Conservation (phyloP, 805 yeast species). For the Danielia oregonensis region DNA sequence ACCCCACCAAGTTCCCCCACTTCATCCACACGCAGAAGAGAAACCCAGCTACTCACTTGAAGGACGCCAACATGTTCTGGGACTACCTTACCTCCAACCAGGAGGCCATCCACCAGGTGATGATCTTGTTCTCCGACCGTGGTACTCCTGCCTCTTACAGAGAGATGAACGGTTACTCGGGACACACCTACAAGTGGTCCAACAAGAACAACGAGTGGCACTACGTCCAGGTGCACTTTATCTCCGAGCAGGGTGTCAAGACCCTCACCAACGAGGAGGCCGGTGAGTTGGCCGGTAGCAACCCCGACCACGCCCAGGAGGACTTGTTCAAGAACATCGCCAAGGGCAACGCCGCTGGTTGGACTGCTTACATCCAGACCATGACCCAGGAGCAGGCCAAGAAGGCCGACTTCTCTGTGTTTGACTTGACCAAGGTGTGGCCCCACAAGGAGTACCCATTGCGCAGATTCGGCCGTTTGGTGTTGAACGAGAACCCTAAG, state of each 20-base stretch:
- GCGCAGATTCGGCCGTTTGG: slow-evolving; percentile 78
- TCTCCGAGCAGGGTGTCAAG: slow-evolving; percentile 58
- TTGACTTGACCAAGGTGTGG: slow-evolving; percentile 92
- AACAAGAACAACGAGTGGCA: slow-evolving; percentile 71
- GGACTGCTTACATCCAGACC: slow-evolving; percentile 82
- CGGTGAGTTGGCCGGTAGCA: slow-evolving; percentile 60
- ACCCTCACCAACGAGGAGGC: slow-evolving; percentile 64
- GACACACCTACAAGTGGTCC: slow-evolving; percentile 80
- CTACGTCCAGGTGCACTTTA: slow-evolving; percentile 76
- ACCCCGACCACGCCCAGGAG: slow-evolving; percentile 79
- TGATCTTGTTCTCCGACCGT: slow-evolving; percentile 71
- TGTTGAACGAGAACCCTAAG: slow-evolving; percentile 76
- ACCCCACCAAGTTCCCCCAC: slow-evolving; percentile 81
- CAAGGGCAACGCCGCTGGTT: slow-evolving; percentile 72
- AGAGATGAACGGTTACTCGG: slow-evolving; percentile 82
- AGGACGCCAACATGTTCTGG: slow-evolving; percentile 83
- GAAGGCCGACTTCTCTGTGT: slow-evolving; percentile 72
- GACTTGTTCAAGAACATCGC: slow-evolving; percentile 79
- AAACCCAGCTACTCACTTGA: slow-evolving; percentile 73
- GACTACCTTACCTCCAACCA: slow-evolving; percentile 72
- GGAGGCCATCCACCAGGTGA: slow-evolving; percentile 73
- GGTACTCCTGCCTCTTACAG: slow-evolving; percentile 77
- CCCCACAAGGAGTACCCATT: slow-evolving; percentile 83
- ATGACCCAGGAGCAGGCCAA: slow-evolving; percentile 83
- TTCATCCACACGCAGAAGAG: slow-evolving; percentile 89